These are phyloP conservation scores for Scutellaria galericulata DNA, from an alignment of 257 asterid species.

Conservation along the genomic window DNA sequence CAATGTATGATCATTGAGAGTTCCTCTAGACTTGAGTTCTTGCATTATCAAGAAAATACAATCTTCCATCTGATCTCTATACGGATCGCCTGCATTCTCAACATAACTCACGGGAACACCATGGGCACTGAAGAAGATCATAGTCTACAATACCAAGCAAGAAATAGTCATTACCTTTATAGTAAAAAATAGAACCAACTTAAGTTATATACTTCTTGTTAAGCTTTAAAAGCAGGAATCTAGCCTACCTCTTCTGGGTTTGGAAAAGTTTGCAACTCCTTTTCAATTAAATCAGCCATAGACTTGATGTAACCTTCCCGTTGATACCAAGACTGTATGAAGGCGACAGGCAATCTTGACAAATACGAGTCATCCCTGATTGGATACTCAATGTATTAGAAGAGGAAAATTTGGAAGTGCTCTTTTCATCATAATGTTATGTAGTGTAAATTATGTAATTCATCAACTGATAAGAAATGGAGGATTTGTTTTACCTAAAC, in stretches of 20 bases:
- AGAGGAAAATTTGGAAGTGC: background rate
- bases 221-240: conserved; percentile 15
- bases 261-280: conserved; percentile 65
- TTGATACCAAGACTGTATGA: conserved; percentile 95
- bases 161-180: conserved; percentile 1
- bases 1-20: conserved; percentile 70
- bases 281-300: conserved; percentile 89
- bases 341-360: conserved; percentile 78
- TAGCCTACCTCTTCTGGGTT: conserved; percentile 69
- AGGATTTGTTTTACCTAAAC: conserved; percentile 58
- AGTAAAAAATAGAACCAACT: conserved; percentile 1
- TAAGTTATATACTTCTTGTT: background rate
- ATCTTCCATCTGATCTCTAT: conserved; percentile 93
- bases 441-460: conserved; percentile 8
- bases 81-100: conserved; percentile 94
- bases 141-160: conserved; percentile 51
- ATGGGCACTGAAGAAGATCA: conserved; percentile 95
- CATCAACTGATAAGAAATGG: background rate
- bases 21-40: conserved; percentile 82
- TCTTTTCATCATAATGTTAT: background rate
- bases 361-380: conserved; percentile 67
- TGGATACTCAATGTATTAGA: conserved; percentile 18
- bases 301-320: conserved; percentile 86
- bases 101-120: conserved; percentile 96
- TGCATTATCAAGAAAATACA: conserved; percentile 88